Evolutionary conservation across 257 asterid species (phyloP).

Genomic region (Striga asiatica): DNA sequence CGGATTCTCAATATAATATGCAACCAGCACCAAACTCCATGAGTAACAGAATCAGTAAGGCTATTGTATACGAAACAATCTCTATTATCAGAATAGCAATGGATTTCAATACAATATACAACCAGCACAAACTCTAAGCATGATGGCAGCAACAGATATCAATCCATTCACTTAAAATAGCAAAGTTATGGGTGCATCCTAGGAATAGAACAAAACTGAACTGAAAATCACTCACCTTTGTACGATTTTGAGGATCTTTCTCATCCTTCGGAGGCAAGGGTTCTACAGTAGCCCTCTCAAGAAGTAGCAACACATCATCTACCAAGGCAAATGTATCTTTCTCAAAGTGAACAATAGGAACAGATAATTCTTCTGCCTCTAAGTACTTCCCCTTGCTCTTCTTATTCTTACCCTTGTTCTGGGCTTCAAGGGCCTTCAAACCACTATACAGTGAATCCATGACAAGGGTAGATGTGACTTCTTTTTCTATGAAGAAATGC

Average conservation of each 20-base stretch:
- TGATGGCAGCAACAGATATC: too few species aligned
- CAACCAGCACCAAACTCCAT: background rate
- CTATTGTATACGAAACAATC: too few species aligned
- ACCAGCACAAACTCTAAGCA: too few species aligned
- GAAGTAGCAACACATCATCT: slow-evolving; percentile 75
- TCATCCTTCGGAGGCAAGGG: slow-evolving; percentile 94
- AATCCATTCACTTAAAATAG: too few species aligned
- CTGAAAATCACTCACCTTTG: slow-evolving; percentile 40
- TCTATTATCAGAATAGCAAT: too few species aligned
- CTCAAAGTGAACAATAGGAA: slow-evolving; percentile 62
- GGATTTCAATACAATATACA: too few species aligned
- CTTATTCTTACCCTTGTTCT: slow-evolving; percentile 54
- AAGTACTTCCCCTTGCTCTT: slow-evolving; percentile 44
- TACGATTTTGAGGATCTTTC: slow-evolving; percentile 93
- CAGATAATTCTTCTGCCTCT: slow-evolving; percentile 49
- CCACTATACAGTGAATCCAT: slow-evolving; percentile 96
- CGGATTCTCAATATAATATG: background rate
- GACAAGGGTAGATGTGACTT: slow-evolving; percentile 89
- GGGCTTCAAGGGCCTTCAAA: slow-evolving; percentile 83
- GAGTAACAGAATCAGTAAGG: too few species aligned
- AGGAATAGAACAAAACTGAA: background rate
- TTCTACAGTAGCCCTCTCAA: slow-evolving; percentile 84
- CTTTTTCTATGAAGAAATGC: slow-evolving; percentile 85
- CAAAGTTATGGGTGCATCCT: background rate
- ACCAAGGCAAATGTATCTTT: slow-evolving; percentile 64